A percentile compares a stretch with the other conserved stretches of the same genome.
Evolutionary conservation across 2,329 filamentous ascomycete genomes (phyloP).

Genomic region (Penicillium glabrum): DNA sequence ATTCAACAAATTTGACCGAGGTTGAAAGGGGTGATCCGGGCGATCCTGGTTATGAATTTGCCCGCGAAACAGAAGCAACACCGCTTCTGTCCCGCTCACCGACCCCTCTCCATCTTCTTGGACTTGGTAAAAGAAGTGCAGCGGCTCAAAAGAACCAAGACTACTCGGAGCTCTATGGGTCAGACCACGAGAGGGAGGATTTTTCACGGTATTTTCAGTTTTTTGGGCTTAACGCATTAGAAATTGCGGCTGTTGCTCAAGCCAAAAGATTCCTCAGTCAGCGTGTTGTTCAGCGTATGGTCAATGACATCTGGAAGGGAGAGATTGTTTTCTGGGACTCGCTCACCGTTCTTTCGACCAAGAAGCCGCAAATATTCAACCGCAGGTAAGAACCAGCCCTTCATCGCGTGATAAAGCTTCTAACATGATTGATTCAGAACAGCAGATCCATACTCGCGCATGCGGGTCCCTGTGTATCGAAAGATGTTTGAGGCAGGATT

Average conservation of each 20-base stretch:
- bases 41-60: conserved; percentile 12
- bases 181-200: conserved; percentile 47
- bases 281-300: conserved; percentile 75
- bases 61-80: conserved; percentile 17
- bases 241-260: conserved; percentile 77
- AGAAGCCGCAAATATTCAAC: conserved; percentile 76
- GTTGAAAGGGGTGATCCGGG: conserved; percentile 23
- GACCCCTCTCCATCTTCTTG: conserved; percentile 24
- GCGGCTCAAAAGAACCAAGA: conserved; percentile 42
- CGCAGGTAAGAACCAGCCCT: conserved; percentile 35
- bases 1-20: conserved; percentile 18
- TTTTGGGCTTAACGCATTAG: conserved; percentile 77
- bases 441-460: conserved; percentile 71
- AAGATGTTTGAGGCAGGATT: conserved; percentile 83
- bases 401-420: neutral
- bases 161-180: conserved; percentile 42
- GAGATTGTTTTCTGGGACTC: conserved; percentile 85
- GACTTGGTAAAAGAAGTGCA: conserved; percentile 34
- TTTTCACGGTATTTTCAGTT: conserved; percentile 69
- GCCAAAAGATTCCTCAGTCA: conserved; percentile 85
- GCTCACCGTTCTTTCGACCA: conserved; percentile 70
- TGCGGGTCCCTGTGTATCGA: conserved; percentile 78
- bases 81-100: conserved; percentile 31
- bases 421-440: conserved; percentile 36
- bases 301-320: conserved; percentile 82